Percentiles rank a stretch among this genome's conserved stretches.
Evolutionary conservation across 2,329 filamentous ascomycete species (phyloP).

Genomic region (Cyclaneusma minus): DNA sequence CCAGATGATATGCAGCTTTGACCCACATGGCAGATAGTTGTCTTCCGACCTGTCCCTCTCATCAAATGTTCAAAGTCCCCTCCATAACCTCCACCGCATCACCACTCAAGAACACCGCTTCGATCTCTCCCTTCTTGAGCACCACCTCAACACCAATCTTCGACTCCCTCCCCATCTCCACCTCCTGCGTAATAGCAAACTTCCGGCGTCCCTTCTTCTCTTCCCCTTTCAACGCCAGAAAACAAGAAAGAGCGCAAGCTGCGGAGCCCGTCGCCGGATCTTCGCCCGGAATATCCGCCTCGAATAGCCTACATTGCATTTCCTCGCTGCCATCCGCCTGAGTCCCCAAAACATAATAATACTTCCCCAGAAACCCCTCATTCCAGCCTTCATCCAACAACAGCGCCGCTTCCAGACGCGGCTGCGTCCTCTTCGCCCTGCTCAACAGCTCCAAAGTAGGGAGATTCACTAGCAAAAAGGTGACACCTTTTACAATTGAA

Average conservation of each 20-base stretch:
- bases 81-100: no score
- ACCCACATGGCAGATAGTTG: no score
- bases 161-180: slow-evolving; percentile 50
- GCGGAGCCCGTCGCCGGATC: slow-evolving; percentile 51
- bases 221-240: slow-evolving; percentile 30
- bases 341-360: slow-evolving; percentile 39
- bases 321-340: slow-evolving; percentile 13
- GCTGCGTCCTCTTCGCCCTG: slow-evolving; percentile 18
- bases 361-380: slow-evolving; percentile 34
- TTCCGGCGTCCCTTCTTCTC: slow-evolving; percentile 18
- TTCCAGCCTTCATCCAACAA: slow-evolving; percentile 41
- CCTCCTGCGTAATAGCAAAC: slow-evolving; percentile 46
- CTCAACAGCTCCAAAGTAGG: slow-evolving; percentile 41
- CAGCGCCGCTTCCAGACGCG: slow-evolving; percentile 18
- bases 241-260: slow-evolving; percentile 38
- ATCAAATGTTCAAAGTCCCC: no score
- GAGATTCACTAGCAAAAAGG: slow-evolving; percentile 51
- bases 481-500: slow-evolving; percentile 60
- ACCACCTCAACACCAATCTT: no score
- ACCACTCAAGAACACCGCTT: no score
- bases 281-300: slow-evolving; percentile 28
- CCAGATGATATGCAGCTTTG: no score
- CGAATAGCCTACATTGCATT: slow-evolving; percentile 47
- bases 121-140: no score
- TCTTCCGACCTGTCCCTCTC: no score